Conservation (phyloP, 148 eudicot genomes). For the Cornus suecica region DNA sequence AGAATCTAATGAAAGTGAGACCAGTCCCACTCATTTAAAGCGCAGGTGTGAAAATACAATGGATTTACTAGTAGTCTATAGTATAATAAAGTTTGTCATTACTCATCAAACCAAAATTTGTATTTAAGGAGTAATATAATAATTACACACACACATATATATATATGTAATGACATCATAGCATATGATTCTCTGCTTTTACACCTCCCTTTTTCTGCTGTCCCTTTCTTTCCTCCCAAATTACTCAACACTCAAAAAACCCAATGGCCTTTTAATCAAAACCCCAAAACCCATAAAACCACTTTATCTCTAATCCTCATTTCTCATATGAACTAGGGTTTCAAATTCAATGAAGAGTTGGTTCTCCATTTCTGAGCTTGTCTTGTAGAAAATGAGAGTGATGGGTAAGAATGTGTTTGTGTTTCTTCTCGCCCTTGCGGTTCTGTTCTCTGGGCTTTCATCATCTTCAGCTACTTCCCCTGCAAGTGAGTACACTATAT, state of each 20-base stretch:
- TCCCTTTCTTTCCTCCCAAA: neutral
- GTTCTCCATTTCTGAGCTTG: slow-evolving; percentile 17
- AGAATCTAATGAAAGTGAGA: too few relatives aligned
- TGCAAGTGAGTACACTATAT: slow-evolving; percentile 78
- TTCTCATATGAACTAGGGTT: slow-evolving; percentile 38
- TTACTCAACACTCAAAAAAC: slow-evolving; percentile 3
- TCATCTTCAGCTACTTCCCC: slow-evolving; percentile 64
- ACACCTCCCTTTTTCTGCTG: neutral
- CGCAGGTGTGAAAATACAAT: too few relatives aligned
- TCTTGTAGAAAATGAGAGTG: slow-evolving; percentile 22
- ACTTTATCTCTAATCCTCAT: neutral
- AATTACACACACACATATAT: neutral
- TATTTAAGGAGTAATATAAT: too few relatives aligned
- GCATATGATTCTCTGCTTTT: neutral
- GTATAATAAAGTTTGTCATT: too few relatives aligned
- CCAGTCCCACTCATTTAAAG: too few relatives aligned
- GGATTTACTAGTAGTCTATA: too few relatives aligned
- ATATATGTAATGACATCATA: too few relatives aligned
- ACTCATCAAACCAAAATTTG: too few relatives aligned
- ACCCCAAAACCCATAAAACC: slow-evolving; percentile 21
- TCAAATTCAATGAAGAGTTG: slow-evolving; percentile 18
- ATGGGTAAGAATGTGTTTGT: slow-evolving; percentile 32
- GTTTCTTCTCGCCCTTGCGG: slow-evolving; percentile 30
- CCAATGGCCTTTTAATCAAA: slow-evolving; percentile 5
- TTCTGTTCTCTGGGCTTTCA: slow-evolving; percentile 48